Base-by-base conservation (phyloP, 2,329 filamentous ascomycete species). In the Exophiala sp. region DNA sequence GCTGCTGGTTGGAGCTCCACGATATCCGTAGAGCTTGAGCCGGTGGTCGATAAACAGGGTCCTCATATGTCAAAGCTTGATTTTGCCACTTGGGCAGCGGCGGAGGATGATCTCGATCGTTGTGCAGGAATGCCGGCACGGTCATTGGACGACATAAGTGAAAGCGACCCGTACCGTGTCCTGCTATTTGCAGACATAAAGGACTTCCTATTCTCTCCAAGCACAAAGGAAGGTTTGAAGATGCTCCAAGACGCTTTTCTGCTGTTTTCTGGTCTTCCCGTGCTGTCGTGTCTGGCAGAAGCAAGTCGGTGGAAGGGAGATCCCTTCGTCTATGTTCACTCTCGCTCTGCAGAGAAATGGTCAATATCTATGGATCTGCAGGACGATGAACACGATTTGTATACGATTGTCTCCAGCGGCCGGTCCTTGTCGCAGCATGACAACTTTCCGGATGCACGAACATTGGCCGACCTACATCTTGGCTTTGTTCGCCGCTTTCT, bases 121-220 rank as follows among this genome's bases (percentile, higher is more conserved):
- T 34, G 46, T 24, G 9, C 50, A 34, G 56, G 49, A 1, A 70
- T 82, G 48, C 87, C 89, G 4, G 86, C 86, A 13, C 79, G 86
- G 42, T 85, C 85, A 0, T 73, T 85, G 53, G 88, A 96, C 63
- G 82, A 88, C 21, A 76, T 80, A 1, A 79, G 77, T 13, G 84
- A 88, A 56, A 84, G 90, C 51, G 91, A 96, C 61, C 86, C 88
- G 0, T 95, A 86, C 58, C 79, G 89, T 29, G 80, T 93, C 2
- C 78, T 95, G 39, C 79, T 96, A 62, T 89, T 83, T 59, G 79
- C 81, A 0, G 93, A 97, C 64, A 72, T 96, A 16, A 70, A 80
- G 54, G 73, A 78, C 0, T 74, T 85, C 22, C 63, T 95, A 58
- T 73, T 50, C 47, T 63, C 48, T 6, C 64, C 66, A 27, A 59